Base-by-base conservation (phyloP, 257 asterid species). In the Solanum paucissectum region DNA sequence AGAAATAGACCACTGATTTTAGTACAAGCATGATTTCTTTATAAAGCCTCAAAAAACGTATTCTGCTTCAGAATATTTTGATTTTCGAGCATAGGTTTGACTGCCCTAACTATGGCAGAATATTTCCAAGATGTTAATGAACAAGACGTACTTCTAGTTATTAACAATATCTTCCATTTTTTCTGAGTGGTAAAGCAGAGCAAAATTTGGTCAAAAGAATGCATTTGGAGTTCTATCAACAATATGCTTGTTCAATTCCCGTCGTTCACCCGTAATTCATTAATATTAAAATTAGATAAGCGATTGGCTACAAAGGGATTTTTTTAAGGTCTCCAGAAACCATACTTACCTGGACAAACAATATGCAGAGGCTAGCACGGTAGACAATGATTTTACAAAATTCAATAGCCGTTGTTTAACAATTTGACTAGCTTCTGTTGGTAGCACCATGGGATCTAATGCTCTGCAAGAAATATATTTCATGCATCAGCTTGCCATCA, bases 331-430 rank as follows among this genome's bases (percentile, higher is more conserved):
- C 84, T 23, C 60, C 29, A 73, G 87, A 83, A 72, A 87, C 21
- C 37, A 38, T 33, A 88, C 93, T 87, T 89, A 94, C 98, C 99
- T 93, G 76, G 99, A 95, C 82, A 97, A 89, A 92, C 98, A 95
- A 91, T 93, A 96, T 36, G 99, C 99, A 90, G 91, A 95, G 83
- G 99, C 95, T 86, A 97, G 87, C 88, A 97, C 99, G 3, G 99
- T 94, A 29, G 99, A 96, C 91, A 97, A 91, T 85, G 99, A 95
- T 88, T 94, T 94, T 87, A 95, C 93, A 91, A 97, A 97, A 96
- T 93, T 93, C 83, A 97, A 85, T 72, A 97, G 94, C 89, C 99
- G 92, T 79, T 91, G 93, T 88, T 97, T 97, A 81, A 97, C 98
- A 90, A 93, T 73, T 91, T 93, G 98, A 79, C 99, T 94, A 85